phyloP scores from a whole-genome alignment of 2,329 filamentous ascomycete genomes.

The Aspergillus vadensis region DNA sequence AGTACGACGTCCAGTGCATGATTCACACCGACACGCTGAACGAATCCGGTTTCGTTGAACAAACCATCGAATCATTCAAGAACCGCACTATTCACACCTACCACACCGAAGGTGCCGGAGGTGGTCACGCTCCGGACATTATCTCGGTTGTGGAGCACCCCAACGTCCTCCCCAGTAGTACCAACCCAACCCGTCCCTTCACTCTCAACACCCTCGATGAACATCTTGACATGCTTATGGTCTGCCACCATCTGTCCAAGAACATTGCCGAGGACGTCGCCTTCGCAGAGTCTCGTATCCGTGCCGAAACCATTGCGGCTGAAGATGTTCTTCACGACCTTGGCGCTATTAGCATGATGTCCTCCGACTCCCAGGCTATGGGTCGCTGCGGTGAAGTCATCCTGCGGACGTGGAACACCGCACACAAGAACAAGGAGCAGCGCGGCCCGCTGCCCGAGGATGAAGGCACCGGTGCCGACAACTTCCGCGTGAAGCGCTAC shows the following conservation, averaged over 20 bases:
- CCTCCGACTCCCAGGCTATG: constrained; percentile 93
- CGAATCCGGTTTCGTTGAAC: constrained; percentile 95
- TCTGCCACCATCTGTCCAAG: constrained; percentile 90
- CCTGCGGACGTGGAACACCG: constrained; percentile 92
- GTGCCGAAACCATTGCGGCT: constrained; percentile 92
- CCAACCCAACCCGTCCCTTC: constrained; percentile 88
- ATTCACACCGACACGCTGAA: constrained; percentile 97
- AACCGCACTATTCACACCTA: constrained; percentile 91
- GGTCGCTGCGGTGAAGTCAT: constrained; percentile 93
- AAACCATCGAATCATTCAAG: constrained; percentile 83
- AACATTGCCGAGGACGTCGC: constrained; percentile 95
- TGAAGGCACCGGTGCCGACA: constrained; percentile 76
- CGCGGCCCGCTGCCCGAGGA: constrained; percentile 77
- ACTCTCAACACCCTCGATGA: constrained; percentile 93
- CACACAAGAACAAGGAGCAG: constrained; percentile 93
- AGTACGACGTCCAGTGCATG: constrained; percentile 87
- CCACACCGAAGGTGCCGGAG: constrained; percentile 93
- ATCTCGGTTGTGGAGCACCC: constrained; percentile 86
- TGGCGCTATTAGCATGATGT: constrained; percentile 97
- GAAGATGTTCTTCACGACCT: constrained; percentile 95
- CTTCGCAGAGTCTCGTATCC: constrained; percentile 91
- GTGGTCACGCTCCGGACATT: constrained; percentile 93
- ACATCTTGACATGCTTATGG: constrained; percentile 98
- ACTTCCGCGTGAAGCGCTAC: constrained; percentile 89
- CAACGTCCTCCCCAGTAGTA: constrained; percentile 87